Evolutionary conservation across 1,284 basidiomycete genomes (phyloP), one percentile per base, ranked within the genome.

Genomic region (Abortiporus biennis): DNA sequence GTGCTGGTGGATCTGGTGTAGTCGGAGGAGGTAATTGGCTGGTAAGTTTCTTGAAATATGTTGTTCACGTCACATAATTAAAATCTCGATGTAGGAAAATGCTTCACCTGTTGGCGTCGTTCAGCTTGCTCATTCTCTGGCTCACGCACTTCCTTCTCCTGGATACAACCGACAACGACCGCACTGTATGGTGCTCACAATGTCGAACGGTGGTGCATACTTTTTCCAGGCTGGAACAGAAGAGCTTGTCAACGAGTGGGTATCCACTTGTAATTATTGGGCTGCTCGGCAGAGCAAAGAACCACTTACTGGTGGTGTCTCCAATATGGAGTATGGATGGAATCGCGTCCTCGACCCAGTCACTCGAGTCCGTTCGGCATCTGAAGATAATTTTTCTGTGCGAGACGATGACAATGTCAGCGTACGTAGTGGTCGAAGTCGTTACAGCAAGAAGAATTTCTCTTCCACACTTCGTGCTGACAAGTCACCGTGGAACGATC

Each of bases 311-410:
- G 95, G 94, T 2, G 95, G 94, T 22, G 92, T 98, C 2, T 93
- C 91, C 36, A 99, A 99, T 65, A 95, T 98, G 86, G 96, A 99
- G 62, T 98, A 99, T 57, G 95, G 95, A 8, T 99, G 95, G 95
- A 94, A 85, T 58, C 79, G 88, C 29, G 74, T 86, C 9, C 54
- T 69, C 12, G 82, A 86, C 42, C 62, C 70, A 13, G 54, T 70
- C 24, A 58, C 65, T 30, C 78, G 76, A 43, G 65, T 62, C 1
- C 72, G 73, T 8, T 75, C 80, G n/a, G 61, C 67, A 20, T 79
- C 81, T 15, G 58, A 60, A 45, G 78, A 84, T 43, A 69, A 70
- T 38, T 78, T 77, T 44, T 58, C 70, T 12, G 38, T 64, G n/a
- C 78, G 85, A 49, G 66, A 64, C 32, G 61, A 71, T 9, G 85